Percentiles rank a stretch among this genome's conserved stretches.
Evolutionary conservation across 2,329 filamentous ascomycete species (phyloP).

Genomic region (Trichoderma semiorbis): DNA sequence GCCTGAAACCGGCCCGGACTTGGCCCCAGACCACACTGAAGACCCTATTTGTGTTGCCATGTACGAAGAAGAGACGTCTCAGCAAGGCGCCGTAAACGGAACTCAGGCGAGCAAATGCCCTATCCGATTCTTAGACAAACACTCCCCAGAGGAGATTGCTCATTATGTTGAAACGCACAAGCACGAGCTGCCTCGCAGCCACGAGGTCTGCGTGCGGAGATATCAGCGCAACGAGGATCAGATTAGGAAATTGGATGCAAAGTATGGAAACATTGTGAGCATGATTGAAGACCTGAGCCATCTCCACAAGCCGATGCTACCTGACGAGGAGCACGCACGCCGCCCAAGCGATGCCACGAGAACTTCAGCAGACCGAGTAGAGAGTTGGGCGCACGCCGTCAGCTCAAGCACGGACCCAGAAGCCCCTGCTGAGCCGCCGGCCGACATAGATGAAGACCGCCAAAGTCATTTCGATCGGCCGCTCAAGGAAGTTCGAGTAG

Average conservation of each 20-base stretch:
- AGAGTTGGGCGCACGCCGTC: slow-evolving; percentile 81
- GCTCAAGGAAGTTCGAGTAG: slow-evolving; percentile 84
- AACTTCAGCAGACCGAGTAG: slow-evolving; percentile 66
- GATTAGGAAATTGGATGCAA: slow-evolving; percentile 84
- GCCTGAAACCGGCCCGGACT: slow-evolving; percentile 33
- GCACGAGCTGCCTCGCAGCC: slow-evolving; percentile 88
- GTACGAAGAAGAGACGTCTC: slow-evolving; percentile 57
- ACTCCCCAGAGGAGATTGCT: slow-evolving; percentile 89
- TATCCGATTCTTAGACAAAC: slow-evolving; percentile 87
- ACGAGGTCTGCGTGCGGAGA: slow-evolving; percentile 85
- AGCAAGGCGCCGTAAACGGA: slow-evolving; percentile 45
- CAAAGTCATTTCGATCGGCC: slow-evolving; percentile 77
- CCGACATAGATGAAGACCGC: slow-evolving; percentile 51
- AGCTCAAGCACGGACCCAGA: slow-evolving; percentile 47
- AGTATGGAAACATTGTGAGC: slow-evolving; percentile 86
- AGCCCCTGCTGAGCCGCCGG: slow-evolving; percentile 32
- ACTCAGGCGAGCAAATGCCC: slow-evolving; percentile 69
- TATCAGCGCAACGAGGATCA: slow-evolving; percentile 86
- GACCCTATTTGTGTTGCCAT: slow-evolving; percentile 65
- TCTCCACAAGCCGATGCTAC: slow-evolving; percentile 84
- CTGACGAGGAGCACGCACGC: slow-evolving; percentile 49
- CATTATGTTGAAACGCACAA: slow-evolving; percentile 94
- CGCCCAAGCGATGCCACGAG: slow-evolving; percentile 45
- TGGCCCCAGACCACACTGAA: slow-evolving; percentile 46
- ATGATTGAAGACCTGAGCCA: slow-evolving; percentile 91